Evolutionary conservation across 768 basidiomycete genomes (phyloP).

Genomic region (Fistulinella prunicolor): DNA sequence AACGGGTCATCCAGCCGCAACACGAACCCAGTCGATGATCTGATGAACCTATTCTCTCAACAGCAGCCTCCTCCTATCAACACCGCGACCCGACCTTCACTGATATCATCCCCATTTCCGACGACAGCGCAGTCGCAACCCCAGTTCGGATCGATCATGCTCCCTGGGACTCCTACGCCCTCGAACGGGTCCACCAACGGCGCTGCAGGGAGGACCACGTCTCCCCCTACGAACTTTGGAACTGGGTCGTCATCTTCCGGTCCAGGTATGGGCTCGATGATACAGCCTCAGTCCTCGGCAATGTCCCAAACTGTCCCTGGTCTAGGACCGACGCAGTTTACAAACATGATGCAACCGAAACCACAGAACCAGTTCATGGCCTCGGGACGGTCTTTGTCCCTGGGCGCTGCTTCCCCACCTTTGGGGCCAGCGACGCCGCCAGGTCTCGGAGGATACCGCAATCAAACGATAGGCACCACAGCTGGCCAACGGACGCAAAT

Average conservation of each 20-base stretch:
- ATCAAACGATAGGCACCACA: constrained; percentile 2
- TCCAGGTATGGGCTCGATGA: constrained; percentile 3
- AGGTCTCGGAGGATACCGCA: constrained; percentile 1
- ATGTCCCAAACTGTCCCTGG: not conserved
- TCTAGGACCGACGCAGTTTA: constrained; percentile 9
- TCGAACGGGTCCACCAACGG: constrained; percentile 18
- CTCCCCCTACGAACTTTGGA: constrained; percentile 12
- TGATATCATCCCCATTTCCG: constrained; percentile 16
- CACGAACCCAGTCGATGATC: constrained; percentile 46
- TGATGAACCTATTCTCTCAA: constrained; percentile 56
- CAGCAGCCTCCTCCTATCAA: constrained; percentile 23
- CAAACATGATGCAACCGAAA: constrained; percentile 17
- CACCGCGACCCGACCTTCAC: constrained; percentile 27
- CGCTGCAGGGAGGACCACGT: constrained; percentile 7
- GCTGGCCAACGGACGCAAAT: constrained; percentile 22
- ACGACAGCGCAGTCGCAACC: constrained; percentile 18
- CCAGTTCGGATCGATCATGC: constrained; percentile 40
- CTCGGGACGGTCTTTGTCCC: constrained; percentile 6
- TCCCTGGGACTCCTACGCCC: constrained; percentile 39
- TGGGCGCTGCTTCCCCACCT: constrained; percentile 10
- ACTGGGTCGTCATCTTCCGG: constrained; percentile 1
- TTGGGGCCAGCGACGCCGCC: constrained; percentile 15
- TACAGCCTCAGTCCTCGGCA: constrained; percentile 3
- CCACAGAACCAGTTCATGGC: constrained; percentile 10
- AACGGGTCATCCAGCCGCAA: constrained; percentile 14